Evolutionary conservation across 176 grass and related monocot species (phyloP).

Genomic region (Oryza officinalis): DNA sequence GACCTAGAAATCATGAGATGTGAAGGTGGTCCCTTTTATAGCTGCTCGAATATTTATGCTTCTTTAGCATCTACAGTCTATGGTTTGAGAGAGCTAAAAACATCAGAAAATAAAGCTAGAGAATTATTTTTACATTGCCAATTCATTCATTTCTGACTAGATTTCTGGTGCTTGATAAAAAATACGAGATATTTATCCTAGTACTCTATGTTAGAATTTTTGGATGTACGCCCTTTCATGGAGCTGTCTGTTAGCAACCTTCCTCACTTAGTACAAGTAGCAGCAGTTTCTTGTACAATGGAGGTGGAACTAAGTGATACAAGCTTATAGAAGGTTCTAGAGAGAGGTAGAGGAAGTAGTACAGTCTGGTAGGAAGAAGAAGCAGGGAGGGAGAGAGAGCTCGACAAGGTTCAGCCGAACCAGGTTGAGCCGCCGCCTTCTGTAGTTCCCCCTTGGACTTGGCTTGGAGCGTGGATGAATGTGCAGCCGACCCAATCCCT

Average conservation of each 20-base stretch:
- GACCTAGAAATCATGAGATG: background rate
- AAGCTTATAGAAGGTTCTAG: too few species aligned
- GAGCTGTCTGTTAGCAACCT: background rate
- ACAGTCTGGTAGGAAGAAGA: too few species aligned
- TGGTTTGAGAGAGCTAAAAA: background rate
- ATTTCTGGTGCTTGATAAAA: conserved; percentile 10
- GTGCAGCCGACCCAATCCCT: too few species aligned
- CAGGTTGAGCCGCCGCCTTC: too few species aligned
- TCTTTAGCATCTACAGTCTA: background rate
- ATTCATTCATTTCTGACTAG: background rate
- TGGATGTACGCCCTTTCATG: background rate
- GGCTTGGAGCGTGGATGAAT: too few species aligned
- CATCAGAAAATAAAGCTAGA: background rate
- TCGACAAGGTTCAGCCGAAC: too few species aligned
- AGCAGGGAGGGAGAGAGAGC: too few species aligned
- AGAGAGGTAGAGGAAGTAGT: too few species aligned
- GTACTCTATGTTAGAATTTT: background rate
- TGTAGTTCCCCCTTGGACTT: too few species aligned
- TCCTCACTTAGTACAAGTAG: too few species aligned
- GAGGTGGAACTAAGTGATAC: too few species aligned
- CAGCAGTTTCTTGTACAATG: too few species aligned
- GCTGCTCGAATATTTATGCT: background rate
- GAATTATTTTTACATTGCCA: background rate
- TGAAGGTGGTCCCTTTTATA: background rate
- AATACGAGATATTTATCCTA: background rate